Percentiles rank a stretch among this genome's conserved stretches.
Conservation (phyloP, 2,329 filamentous ascomycete species). For the Cercospora sesami region DNA sequence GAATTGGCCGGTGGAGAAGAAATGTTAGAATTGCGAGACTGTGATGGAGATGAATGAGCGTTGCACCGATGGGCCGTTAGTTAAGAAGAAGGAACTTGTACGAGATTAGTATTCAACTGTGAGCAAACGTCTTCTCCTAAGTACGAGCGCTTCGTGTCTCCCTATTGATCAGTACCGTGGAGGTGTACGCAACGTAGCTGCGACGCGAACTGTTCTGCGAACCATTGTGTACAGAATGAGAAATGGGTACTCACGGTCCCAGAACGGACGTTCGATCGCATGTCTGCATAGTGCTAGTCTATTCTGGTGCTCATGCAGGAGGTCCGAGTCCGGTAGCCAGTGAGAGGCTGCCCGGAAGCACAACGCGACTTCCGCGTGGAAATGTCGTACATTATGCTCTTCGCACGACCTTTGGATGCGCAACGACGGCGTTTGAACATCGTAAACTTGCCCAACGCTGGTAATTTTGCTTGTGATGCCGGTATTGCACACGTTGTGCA, state of each 20-base stretch:
- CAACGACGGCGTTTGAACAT: slow-evolving; percentile 4
- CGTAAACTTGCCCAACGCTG: slow-evolving; percentile 1
- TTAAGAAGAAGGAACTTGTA: not conserved
- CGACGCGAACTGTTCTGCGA: slow-evolving; percentile 9
- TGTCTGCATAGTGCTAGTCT: slow-evolving; percentile 12
- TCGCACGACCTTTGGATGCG: slow-evolving; percentile 7
- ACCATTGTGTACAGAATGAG: slow-evolving; percentile 4
- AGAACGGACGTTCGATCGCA: not conserved
- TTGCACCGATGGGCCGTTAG: slow-evolving; percentile 7
- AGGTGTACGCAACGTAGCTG: not conserved
- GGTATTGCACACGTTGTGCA: slow-evolving; percentile 6
- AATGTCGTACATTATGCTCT: slow-evolving; percentile 9
- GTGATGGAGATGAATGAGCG: slow-evolving; percentile 2
- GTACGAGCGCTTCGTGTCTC: slow-evolving; percentile 7
- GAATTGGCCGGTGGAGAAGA: not conserved
- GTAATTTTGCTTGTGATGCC: slow-evolving; percentile 12
- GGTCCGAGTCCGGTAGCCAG: not conserved
- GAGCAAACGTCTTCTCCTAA: slow-evolving; percentile 14
- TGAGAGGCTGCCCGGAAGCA: not conserved
- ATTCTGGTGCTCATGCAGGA: slow-evolving; percentile 5
- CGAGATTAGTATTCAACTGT: slow-evolving; percentile 10
- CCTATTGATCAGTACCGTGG: slow-evolving; percentile 13
- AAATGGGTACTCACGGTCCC: not conserved
- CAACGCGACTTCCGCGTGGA: slow-evolving; percentile 7
- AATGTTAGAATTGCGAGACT: slow-evolving; percentile 6